Base-by-base conservation (phyloP, 148 eudicot species). In the Selenicereus undatus region DNA sequence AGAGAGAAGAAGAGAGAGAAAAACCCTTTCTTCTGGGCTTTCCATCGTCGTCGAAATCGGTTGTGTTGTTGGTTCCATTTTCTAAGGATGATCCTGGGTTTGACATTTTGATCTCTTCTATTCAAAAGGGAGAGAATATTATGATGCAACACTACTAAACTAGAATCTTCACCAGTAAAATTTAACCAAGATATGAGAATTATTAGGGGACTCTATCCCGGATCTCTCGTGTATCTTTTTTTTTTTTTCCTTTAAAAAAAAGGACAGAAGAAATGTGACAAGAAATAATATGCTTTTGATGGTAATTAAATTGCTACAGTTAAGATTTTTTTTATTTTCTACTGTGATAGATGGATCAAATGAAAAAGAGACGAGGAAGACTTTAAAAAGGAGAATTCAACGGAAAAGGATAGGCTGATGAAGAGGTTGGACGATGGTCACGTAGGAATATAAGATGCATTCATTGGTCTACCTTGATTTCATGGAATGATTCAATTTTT, bases 41-140 rank as follows among this genome's bases (percentile, higher is more conserved):
- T 39, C 91, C 92, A 74, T 87, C 92, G 35, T 88, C 92, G 73
- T 88, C 92, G 58, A 83, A 77, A 71, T 83, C 81, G 24, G 71
- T 21, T 9, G 17, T 64, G 30, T 71, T 58, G 43, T 62, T 50
- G 12, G 11, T 8, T 54, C 50, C 32, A 73, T 71, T 60, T 76
- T 76, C 79, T 76, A 76, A 21, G 50, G 79, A 76, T 22, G 36
- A 32, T 18, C 70, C 16, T 35, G 29, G 1, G 7, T 32, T 21
- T 32, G 65, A 11, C 77, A 75, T 75, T 58, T 76, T 76, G 32
- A 27, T 27, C 11, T 45, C 6, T 74, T 45, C 16, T 74, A n/a
- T n/a, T n/a, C 24, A 32, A 2, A 26, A 13, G 21, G 54, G 30
- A 73, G n/a, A 42, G 24, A 22, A 21, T 27, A 17, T n/a, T 26